Conservation (phyloP, 371 early-diverging fungal genomes). For the Rhizomucor miehei region DNA sequence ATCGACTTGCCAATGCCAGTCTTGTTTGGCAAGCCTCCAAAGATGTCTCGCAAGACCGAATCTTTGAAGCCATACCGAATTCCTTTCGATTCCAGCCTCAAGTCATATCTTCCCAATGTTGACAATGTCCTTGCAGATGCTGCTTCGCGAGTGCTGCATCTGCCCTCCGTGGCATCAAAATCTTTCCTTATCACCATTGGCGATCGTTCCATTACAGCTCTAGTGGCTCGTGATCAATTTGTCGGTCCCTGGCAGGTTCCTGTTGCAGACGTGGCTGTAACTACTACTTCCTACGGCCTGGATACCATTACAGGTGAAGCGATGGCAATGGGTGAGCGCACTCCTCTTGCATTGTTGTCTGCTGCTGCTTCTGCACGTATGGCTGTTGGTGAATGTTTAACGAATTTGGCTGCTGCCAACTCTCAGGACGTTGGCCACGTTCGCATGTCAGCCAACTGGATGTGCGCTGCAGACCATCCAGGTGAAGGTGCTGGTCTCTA, state of each 20-base stretch:
- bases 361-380: conserved; percentile 92
- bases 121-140: conserved; percentile 56
- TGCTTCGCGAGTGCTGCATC: conserved; percentile 72
- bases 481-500: conserved; percentile 95
- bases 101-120: conserved; percentile 51
- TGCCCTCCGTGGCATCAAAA: conserved; percentile 91
- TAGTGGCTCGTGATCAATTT: conserved; percentile 95
- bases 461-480: conserved; percentile 87
- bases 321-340: conserved; percentile 97
- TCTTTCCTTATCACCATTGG: conserved; percentile 96
- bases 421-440: conserved; percentile 67
- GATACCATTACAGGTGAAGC: conserved; percentile 84
- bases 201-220: conserved; percentile 91
- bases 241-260: conserved; percentile 98
- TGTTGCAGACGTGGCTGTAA: conserved; percentile 94
- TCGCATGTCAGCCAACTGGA: conserved; percentile 96
- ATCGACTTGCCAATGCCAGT: conserved; percentile 95
- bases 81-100: conserved; percentile 63
- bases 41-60: conserved; percentile 79
- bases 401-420: conserved; percentile 89
- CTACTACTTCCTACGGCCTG: conserved; percentile 69
- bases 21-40: conserved; percentile 95
- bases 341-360: conserved; percentile 81
- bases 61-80: conserved; percentile 52
- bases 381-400: conserved; percentile 91